A percentile compares a stretch with the other conserved stretches of the same genome.
Conservation (phyloP, 2,329 filamentous ascomycete species). For the Paraphoma chrysanthemicola region DNA sequence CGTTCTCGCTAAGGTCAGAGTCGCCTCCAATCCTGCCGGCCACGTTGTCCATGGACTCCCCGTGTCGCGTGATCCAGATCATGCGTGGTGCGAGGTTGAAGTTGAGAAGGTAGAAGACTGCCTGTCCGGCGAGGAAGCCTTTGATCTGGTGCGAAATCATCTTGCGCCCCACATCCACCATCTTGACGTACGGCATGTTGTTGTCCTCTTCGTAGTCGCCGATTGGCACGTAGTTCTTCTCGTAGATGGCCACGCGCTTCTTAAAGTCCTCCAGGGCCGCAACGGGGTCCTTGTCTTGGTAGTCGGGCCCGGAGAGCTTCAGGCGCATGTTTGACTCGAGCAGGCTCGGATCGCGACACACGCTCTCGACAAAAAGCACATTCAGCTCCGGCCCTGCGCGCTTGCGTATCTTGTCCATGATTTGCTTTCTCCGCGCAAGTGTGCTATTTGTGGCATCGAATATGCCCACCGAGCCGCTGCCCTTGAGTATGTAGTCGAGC, state of each 20-base stretch:
- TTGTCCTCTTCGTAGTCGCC: constrained; percentile 90
- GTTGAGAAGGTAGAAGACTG: constrained; percentile 92
- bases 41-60: constrained; percentile 87
- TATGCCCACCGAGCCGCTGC: constrained; percentile 89
- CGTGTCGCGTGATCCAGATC: constrained; percentile 98
- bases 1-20: constrained; percentile 81
- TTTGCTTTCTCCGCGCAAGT: constrained; percentile 78
- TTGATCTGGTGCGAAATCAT: constrained; percentile 88
- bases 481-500: constrained; percentile 82
- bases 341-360: constrained; percentile 83
- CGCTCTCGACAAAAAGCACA: constrained; percentile 93
- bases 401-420: constrained; percentile 82
- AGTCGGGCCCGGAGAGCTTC: constrained; percentile 94
- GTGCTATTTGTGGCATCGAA: constrained; percentile 98
- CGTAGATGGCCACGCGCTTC: constrained; percentile 88
- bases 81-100: constrained; percentile 95
- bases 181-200: constrained; percentile 93
- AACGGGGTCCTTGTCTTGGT: constrained; percentile 88
- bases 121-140: constrained; percentile 90
- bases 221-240: constrained; percentile 90
- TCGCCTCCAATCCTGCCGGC: constrained; percentile 90
- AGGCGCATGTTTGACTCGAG: constrained; percentile 96
- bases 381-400: constrained; percentile 85
- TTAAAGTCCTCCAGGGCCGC: constrained; percentile 90
- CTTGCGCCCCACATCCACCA: constrained; percentile 97